Evolutionary conservation across 2,329 filamentous ascomycete species (phyloP), one percentile per base, ranked within the genome.

Genomic region (Cladosporium oxysporum): DNA sequence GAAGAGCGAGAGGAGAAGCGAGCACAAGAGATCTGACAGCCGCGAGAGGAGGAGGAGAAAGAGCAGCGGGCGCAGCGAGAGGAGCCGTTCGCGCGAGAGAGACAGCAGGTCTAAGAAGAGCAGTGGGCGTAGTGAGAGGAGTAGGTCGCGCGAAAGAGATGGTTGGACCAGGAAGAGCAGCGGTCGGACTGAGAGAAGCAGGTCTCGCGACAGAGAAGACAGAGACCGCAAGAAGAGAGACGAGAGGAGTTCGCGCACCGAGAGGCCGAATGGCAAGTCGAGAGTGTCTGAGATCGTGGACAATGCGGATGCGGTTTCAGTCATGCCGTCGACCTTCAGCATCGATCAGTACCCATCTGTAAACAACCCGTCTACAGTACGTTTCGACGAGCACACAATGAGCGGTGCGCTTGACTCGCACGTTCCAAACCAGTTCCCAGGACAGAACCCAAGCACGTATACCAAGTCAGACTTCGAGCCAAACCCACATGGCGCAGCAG

Each of bases 391-490:
- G 12, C 64, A 59, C 21, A 59, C 67, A 21, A 75, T 75, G 71
- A 75, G 75, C 55, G 74, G 74, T 21, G 73, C 72, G n/a, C 58
- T 61, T 18, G 64, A 67, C 57, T 68, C 66, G 60, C 58, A 70
- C 69, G 35, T 73, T 69, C 37, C 67, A 68, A 71, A 84, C 70
- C 87, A 88, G 71, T 88, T 88, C 70, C 86, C 85, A 6, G 85
- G 85, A 58, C 85, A 87, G 72, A 80, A 85, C 65, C 83, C 84
- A 18, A 68, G 75, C 6, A 75, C 78, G 12, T 82, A 76, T 66
- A 70, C 83, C 11, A 74, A 78, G 58, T 80, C 71, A 21, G 62
- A 84, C 52, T 84, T 82, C 70, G 76, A 79, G 63, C 81, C 82
- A 62, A 76, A 78, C 65, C 74, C 72, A 70, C 23, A 82, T 62